A percentile compares a stretch with the other conserved stretches of the same genome.
Conservation (phyloP, 192 early-diverging fungal genomes). For the Podila minutissima region DNA sequence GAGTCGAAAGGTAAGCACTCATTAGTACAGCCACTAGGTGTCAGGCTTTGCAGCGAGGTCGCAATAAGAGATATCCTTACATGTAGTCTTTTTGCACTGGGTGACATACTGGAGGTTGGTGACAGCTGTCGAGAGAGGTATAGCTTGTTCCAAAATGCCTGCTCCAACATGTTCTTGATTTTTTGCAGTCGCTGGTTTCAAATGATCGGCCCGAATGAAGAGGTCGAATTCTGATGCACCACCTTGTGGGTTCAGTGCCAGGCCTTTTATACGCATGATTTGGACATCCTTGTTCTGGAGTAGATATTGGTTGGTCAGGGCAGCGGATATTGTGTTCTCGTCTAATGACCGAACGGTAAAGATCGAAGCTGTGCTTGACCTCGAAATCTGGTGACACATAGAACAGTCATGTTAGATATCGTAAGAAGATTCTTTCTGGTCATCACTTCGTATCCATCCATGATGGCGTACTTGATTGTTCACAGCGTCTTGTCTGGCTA, state of each 20-base stretch:
- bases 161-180: background rate
- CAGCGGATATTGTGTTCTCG: conserved; percentile 12
- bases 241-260: background rate
- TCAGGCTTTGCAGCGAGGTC: background rate
- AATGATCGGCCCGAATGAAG: conserved; percentile 25
- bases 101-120: background rate
- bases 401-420: background rate
- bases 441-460: background rate
- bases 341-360: conserved; percentile 20
- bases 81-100: background rate
- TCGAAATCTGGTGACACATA: conserved; percentile 19
- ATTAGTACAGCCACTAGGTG: background rate
- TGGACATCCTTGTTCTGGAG: conserved; percentile 27
- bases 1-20: background rate
- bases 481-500: conserved; percentile 1
- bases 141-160: background rate
- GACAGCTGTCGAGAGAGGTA: background rate
- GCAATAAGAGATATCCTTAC: background rate
- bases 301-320: conserved; percentile 31
- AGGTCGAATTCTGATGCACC: conserved; percentile 5
- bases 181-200: background rate
- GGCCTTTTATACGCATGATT: conserved; percentile 11
- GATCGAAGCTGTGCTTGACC: conserved; percentile 27
- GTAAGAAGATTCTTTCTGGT: background rate
- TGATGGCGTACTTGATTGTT: conserved; percentile 9